Evolutionary conservation across 2,329 filamentous ascomycete species (phyloP).

Genomic region (Diaporthe australafricana): DNA sequence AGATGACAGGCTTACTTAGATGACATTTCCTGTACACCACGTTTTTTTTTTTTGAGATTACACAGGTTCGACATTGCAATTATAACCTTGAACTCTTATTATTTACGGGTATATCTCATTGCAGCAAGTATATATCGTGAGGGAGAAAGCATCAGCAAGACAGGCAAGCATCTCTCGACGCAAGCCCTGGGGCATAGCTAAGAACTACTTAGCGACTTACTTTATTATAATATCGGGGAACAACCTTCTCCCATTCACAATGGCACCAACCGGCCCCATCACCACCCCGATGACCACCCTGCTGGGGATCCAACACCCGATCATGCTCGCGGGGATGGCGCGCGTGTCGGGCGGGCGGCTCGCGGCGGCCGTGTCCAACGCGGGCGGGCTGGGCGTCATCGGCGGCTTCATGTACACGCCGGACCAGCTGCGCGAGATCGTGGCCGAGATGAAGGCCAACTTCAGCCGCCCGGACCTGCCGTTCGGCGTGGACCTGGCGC

Average conservation of each 20-base stretch:
- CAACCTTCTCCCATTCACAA: slow-evolving; percentile 42
- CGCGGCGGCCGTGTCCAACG: slow-evolving; percentile 88
- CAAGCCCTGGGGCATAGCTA: too few relatives aligned
- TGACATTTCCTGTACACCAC: background rate
- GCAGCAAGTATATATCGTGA: too few relatives aligned
- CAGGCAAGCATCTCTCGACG: too few relatives aligned
- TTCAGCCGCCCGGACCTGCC: slow-evolving; percentile 76
- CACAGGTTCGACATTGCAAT: too few relatives aligned
- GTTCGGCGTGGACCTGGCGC: slow-evolving; percentile 91
- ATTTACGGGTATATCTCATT: background rate
- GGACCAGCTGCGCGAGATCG: slow-evolving; percentile 79
- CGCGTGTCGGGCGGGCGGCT: slow-evolving; percentile 82
- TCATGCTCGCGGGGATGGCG: slow-evolving; percentile 95
- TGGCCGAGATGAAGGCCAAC: slow-evolving; percentile 85
- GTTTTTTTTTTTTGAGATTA: too few relatives aligned
- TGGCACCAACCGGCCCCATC: slow-evolving; percentile 65
- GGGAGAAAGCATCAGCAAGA: background rate
- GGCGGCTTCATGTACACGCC: slow-evolving; percentile 80
- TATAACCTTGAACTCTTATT: background rate
- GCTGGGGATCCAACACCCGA: slow-evolving; percentile 86
- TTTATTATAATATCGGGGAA: background rate
- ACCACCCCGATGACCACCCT: slow-evolving; percentile 83
- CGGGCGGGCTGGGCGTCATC: slow-evolving; percentile 84
- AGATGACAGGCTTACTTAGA: background rate
- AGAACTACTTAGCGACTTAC: too few relatives aligned